Evolutionary conservation across 768 basidiomycete species (phyloP).

Genomic region (Kwoniella shandongensis): DNA sequence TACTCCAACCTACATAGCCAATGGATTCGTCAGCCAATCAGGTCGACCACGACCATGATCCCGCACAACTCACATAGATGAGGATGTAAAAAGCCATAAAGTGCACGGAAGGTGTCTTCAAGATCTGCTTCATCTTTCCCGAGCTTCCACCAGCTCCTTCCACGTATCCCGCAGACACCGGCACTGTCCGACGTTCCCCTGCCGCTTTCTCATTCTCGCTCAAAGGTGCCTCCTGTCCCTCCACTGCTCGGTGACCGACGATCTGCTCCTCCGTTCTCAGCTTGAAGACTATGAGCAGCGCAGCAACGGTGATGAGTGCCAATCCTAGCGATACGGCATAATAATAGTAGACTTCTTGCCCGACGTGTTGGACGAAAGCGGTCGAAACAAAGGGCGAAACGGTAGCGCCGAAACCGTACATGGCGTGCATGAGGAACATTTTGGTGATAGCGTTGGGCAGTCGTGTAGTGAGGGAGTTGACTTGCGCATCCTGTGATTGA

Average conservation of each 20-base stretch:
- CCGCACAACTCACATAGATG: slow-evolving; percentile 48
- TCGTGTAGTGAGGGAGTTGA: slow-evolving; percentile 58
- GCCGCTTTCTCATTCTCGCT: not conserved
- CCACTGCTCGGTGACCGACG: slow-evolving; percentile 28
- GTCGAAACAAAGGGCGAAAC: slow-evolving; percentile 74
- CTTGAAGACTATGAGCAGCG: slow-evolving; percentile 65
- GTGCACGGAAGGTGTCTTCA: slow-evolving; percentile 43
- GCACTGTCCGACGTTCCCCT: not conserved
- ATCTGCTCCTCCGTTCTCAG: slow-evolving; percentile 69
- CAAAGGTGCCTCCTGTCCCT: not conserved
- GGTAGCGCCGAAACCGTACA: slow-evolving; percentile 58
- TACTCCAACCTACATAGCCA: slow-evolving; percentile 42
- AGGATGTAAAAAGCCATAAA: slow-evolving; percentile 50
- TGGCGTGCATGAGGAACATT: slow-evolving; percentile 47
- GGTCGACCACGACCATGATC: not conserved
- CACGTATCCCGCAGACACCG: not conserved
- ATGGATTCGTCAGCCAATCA: not conserved
- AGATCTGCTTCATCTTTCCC: slow-evolving; percentile 46
- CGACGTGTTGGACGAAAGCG: slow-evolving; percentile 60
- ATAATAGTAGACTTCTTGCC: slow-evolving; percentile 58
- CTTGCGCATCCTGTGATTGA: slow-evolving; percentile 57
- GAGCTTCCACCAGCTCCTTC: slow-evolving; percentile 19
- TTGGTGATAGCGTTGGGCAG: slow-evolving; percentile 56
- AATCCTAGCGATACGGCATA: slow-evolving; percentile 70
- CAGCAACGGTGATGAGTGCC: slow-evolving; percentile 61